Base-by-base conservation (phyloP, 73 alveolate species). In the Blepharisma japonicum region DNA sequence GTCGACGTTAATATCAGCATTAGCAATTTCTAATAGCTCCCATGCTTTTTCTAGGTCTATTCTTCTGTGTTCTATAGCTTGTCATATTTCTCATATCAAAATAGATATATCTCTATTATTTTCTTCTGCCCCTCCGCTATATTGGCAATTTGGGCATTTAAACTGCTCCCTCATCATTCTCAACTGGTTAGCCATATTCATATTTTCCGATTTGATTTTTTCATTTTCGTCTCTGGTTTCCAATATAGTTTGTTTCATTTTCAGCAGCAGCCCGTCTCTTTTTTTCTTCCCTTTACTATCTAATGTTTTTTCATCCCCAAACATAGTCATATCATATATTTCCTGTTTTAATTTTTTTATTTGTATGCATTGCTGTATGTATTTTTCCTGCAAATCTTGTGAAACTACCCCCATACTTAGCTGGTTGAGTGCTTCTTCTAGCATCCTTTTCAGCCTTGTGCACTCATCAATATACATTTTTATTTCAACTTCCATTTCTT, bases 391-490 rank as follows among this genome's bases (percentile, higher is more conserved):
- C n/a, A 61, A 9, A 25, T 61, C 74, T 14, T 14, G 49, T 14
- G 74, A 39, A 48, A 8, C 14, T 2, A 61, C 23, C 18, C 74
- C 74, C 47, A 14, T n/a, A 11, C 74, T 25, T 5, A 61, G 14
- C 47, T 61, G 74, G 46, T 2, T 14, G 61, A 38, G 27, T 7
- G 80, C 88, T 48, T 89, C 92, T 70, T 86, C 86, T 8, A 78
- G 78, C 67, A 74, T 27, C 23, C 55, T 80, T 56, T 89, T 72
- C 8, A 89, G 84, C 55, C 95, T 61, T 6, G 83, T 68, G 76
- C 95, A 89, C 77, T 89, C 95, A 55, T 89, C 95, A 5, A 83
- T 55, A 55, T 84, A 89, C 81, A 71, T 45, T 50, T 85, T 86
- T 67, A 81, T 54, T 77, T 89, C 95, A 0, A 78, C 78, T 32